phyloP scores from a whole-genome alignment of 2,329 filamentous ascomycete genomes.

The Clarireedia homoeocarpa region DNA sequence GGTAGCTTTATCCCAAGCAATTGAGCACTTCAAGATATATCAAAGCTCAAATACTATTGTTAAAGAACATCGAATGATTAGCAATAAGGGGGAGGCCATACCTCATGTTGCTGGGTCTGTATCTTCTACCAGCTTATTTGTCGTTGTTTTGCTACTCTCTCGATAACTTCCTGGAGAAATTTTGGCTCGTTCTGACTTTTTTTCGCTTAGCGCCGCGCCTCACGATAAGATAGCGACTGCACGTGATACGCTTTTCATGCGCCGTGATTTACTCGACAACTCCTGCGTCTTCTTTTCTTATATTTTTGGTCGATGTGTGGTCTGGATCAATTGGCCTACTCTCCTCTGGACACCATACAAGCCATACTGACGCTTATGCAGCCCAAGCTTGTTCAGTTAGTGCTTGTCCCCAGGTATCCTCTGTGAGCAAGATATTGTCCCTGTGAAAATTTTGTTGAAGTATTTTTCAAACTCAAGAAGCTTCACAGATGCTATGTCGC shows the following conservation, averaged over 20 bases:
- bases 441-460: constrained; percentile 2
- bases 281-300: background rate
- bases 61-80: no score
- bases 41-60: background rate
- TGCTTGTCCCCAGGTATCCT: background rate
- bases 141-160: constrained; percentile 4
- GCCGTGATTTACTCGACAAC: background rate
- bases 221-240: constrained; percentile 8
- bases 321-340: no score
- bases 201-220: constrained; percentile 7
- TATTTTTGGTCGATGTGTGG: background rate
- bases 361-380: no score
- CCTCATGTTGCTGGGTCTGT: constrained; percentile 9
- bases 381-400: no score
- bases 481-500: constrained; percentile 56
- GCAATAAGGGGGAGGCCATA: background rate
- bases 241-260: constrained; percentile 1
- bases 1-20: background rate
- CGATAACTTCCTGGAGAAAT: constrained; percentile 5
- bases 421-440: constrained; percentile 1
- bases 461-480: background rate
- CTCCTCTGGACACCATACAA: no score
- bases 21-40: background rate
- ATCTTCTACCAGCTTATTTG: constrained; percentile 5
- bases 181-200: constrained; percentile 8